phyloP scores from a whole-genome alignment of 345 rosid genomes.

The Eucalyptus sp. region DNA sequence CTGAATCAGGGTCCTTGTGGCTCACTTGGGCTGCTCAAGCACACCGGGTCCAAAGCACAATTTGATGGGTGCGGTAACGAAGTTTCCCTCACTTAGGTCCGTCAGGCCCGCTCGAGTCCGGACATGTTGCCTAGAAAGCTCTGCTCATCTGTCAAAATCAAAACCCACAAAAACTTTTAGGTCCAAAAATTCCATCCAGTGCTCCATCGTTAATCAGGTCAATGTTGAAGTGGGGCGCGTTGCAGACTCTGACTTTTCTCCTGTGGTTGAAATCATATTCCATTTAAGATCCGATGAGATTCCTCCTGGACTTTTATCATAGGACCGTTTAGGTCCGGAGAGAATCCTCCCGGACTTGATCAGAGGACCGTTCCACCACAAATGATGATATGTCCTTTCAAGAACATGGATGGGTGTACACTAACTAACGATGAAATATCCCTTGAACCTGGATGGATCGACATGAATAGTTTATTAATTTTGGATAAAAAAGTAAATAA shows the following conservation, averaged over 20 bases:
- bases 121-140: background rate
- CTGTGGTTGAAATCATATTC: background rate
- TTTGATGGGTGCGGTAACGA: background rate
- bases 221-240: background rate
- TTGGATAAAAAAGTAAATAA: background rate
- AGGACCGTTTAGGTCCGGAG: background rate
- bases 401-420: background rate
- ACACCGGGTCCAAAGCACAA: background rate
- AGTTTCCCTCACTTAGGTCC: background rate
- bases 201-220: background rate
- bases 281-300: background rate
- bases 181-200: background rate
- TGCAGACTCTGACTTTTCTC: background rate
- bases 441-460: background rate
- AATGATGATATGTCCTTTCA: background rate
- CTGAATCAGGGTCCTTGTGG: background rate
- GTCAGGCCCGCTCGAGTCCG: background rate
- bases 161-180: background rate
- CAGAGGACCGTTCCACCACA: background rate
- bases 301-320: background rate
- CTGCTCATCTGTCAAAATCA: background rate
- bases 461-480: too few species aligned
- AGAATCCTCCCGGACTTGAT: background rate
- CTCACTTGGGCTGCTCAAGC: background rate
- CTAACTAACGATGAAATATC: background rate